phyloP scores from a whole-genome alignment of 768 basidiomycete genomes.

The Epithele typhae region DNA sequence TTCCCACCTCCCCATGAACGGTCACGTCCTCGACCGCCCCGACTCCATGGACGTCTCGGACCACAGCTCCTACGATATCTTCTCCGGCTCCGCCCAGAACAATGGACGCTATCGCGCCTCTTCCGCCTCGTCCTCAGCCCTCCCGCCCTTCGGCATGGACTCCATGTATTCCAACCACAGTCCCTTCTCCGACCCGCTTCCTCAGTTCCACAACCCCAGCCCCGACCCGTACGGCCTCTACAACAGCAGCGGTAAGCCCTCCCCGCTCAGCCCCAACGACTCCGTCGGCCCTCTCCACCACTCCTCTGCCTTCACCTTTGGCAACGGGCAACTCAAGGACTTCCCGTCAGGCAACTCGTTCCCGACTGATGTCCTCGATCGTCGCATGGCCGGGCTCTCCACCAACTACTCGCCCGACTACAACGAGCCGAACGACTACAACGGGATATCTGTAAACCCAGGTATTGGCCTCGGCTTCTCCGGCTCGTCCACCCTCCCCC shows the following conservation, averaged over 20 bases:
- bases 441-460: conserved; percentile 42
- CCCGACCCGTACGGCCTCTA: conserved; percentile 63
- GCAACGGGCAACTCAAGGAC: conserved; percentile 43
- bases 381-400: conserved; percentile 46
- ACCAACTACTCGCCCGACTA: conserved; percentile 50
- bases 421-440: conserved; percentile 57
- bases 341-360: conserved; percentile 49
- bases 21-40: conserved; percentile 43
- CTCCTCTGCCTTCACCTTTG: conserved; percentile 43
- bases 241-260: conserved; percentile 68
- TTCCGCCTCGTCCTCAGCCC: conserved; percentile 65
- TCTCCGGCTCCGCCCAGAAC: conserved; percentile 40
- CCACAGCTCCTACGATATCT: conserved; percentile 61
- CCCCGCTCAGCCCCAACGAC: conserved; percentile 70
- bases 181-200: conserved; percentile 56
- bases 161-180: conserved; percentile 49
- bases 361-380: conserved; percentile 53
- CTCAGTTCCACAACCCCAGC: conserved; percentile 50
- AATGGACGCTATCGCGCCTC: conserved; percentile 64
- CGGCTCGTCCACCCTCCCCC: conserved; percentile 46
- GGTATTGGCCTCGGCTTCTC: conserved; percentile 38
- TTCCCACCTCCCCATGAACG: conserved; percentile 28
- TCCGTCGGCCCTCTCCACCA: conserved; percentile 54
- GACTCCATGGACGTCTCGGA: conserved; percentile 56
- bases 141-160: conserved; percentile 49